Percentiles rank a stretch among this genome's conserved stretches.
phyloP scores from a whole-genome alignment of 2,329 filamentous ascomycete genomes.

The Aureobasidium sp. region DNA sequence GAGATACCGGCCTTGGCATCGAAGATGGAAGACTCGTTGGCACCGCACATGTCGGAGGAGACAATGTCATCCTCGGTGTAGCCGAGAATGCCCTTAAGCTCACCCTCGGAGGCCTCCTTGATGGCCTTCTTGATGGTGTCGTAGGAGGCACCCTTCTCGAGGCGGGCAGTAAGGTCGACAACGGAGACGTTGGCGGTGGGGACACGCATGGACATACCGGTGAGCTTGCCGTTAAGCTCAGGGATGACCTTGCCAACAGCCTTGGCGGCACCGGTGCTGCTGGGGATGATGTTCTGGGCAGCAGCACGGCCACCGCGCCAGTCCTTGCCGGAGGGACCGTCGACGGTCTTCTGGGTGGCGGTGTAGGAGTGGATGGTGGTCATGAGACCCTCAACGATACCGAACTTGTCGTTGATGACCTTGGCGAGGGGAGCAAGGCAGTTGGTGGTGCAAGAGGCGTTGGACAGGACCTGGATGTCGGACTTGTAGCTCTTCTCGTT shows the following conservation, averaged over 20 bases:
- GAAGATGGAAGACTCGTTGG: slow-evolving; percentile 93
- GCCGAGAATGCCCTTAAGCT: slow-evolving; percentile 82
- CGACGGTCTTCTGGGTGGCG: slow-evolving; percentile 98
- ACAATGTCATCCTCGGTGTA: slow-evolving; percentile 98
- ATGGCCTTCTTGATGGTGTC: slow-evolving; percentile 89
- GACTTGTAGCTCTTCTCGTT: slow-evolving; percentile 92
- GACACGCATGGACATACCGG: slow-evolving; percentile 99
- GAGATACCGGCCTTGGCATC: slow-evolving; percentile 99
- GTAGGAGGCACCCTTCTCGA: slow-evolving; percentile 83
- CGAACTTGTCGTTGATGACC: slow-evolving; percentile 98
- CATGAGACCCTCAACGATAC: slow-evolving; percentile 98
- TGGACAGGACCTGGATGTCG: slow-evolving; percentile 90
- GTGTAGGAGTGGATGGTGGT: slow-evolving; percentile 99
- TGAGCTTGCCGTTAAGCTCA: slow-evolving; percentile 96
- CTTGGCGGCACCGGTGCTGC: slow-evolving; percentile 98
- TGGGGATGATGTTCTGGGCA: slow-evolving; percentile 99
- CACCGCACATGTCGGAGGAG: slow-evolving; percentile 88
- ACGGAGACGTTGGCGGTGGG: slow-evolving; percentile 98
- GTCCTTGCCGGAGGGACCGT: slow-evolving; percentile 96
- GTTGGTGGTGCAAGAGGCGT: slow-evolving; percentile 99
- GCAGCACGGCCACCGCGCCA: slow-evolving; percentile 98
- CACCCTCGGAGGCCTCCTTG: slow-evolving; percentile 74
- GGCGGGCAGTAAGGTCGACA: slow-evolving; percentile 89
- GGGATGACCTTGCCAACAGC: slow-evolving; percentile 99
- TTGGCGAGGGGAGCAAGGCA: slow-evolving; percentile 98